These are phyloP conservation scores for Kluyveromyces siamensis DNA, from an alignment of 805 yeast genomes.

Conservation along the genomic window DNA sequence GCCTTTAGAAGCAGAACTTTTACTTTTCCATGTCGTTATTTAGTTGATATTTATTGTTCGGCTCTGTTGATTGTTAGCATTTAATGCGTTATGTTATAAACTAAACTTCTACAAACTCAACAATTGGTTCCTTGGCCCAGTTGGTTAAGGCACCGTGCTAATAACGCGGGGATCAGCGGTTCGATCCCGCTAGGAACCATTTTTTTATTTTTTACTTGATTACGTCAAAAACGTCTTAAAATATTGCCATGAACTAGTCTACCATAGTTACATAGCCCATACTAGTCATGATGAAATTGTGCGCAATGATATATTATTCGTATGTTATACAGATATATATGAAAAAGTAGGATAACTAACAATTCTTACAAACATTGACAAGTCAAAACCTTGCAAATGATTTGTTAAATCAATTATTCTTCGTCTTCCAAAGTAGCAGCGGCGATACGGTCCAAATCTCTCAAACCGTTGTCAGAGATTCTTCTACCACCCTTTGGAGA, in stretches of 20 bases:
- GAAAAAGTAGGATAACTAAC: neutral
- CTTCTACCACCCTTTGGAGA: constrained; percentile 99
- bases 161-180: constrained; percentile 19
- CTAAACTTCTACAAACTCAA: too few relatives aligned
- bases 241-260: too few relatives aligned
- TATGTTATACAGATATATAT: constrained; percentile 4
- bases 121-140: constrained; percentile 14
- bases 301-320: constrained; percentile 3
- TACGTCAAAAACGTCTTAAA: too few relatives aligned
- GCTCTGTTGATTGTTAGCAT: too few relatives aligned
- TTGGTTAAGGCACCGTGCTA: constrained; percentile 18
- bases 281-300: neutral
- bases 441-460: constrained; percentile 99
- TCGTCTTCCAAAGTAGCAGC: constrained; percentile 95
- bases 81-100: too few relatives aligned
- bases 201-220: neutral
- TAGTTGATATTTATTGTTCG: too few relatives aligned
- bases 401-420: constrained; percentile 33
- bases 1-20: too few relatives aligned
- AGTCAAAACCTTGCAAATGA: neutral
- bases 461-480: constrained; percentile 98
- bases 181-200: constrained; percentile 17
- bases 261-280: neutral
- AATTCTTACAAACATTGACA: neutral
- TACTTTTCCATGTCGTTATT: too few relatives aligned